Base-by-base conservation (phyloP, 352 stramenopile genomes). In the Phytophthora melonis region DNA sequence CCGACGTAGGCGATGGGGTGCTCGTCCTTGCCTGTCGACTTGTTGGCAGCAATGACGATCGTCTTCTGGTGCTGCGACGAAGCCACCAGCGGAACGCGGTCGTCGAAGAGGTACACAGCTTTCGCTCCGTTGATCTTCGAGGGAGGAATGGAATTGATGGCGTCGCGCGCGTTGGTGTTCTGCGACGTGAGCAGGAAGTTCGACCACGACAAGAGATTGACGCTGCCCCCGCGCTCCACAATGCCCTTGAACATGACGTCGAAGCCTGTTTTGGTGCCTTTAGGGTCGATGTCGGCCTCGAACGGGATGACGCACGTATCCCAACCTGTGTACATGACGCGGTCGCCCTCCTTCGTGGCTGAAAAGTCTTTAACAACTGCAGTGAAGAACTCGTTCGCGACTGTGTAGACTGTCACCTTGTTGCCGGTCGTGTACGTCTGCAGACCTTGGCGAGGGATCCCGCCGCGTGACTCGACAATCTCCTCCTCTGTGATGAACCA, bases 401-500 rank as follows among this genome's bases (percentile, higher is more conserved):
- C 79, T 0, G 67, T 70, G 62, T 80, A 90, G 23, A 75, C 66
- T 18, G 76, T 80, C 18, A 92, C 79, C 9, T 73, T 58, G 61
- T 92, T 90, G 53, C 71, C 73, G 6, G 45, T 58, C 0, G 79
- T 83, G 34, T 60, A 81, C 3, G 70, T 63, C 19, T 63, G 25
- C 36, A 92, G 50, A 23, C 70, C 74, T 5, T 77, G 65, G 23
- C 84, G 78, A n/a, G 76, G 65, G n/a, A 82, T 54, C 13, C 82
- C 78, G 11, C 74, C 74, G 9, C 84, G 80, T 3, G 82, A 75
- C 5, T n/a, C 58, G 6, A 73, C 76, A 55, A 91, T 83, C 66
- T 91, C 84, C 30, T 77, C 58, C 9, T 78, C 68, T 0, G 67
- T 85, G 5, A 92, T 68, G 63, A 92, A 90, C 84, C 84, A 92